A percentile compares a stretch with the other conserved stretches of the same genome.
These are phyloP conservation scores for Fusarium sp. DNA, from an alignment of 2,329 filamentous ascomycete genomes.

Conservation along the genomic window DNA sequence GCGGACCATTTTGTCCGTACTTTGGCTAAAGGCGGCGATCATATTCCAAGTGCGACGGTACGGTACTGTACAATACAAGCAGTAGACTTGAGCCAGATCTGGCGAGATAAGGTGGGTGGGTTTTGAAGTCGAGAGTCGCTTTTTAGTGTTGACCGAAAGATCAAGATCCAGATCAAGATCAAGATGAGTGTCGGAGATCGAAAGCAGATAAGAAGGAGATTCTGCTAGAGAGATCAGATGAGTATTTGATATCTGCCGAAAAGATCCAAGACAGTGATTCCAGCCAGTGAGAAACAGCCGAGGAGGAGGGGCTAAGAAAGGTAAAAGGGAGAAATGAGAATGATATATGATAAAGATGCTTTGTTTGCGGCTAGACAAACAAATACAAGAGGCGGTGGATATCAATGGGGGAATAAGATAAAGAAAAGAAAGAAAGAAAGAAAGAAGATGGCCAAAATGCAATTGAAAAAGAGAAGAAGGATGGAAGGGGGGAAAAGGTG, in stretches of 20 bases:
- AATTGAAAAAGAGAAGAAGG: not conserved
- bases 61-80: not conserved
- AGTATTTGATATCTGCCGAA: slow-evolving; percentile 38
- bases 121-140: not conserved
- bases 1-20: slow-evolving; percentile 23
- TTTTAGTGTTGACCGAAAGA: not conserved
- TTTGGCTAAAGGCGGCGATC: slow-evolving; percentile 27
- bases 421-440: not conserved
- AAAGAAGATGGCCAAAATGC: not conserved
- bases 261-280: slow-evolving; percentile 15
- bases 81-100: not conserved
- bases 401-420: not conserved
- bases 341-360: slow-evolving; percentile 2
- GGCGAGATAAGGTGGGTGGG: not conserved
- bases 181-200: slow-evolving; percentile 9
- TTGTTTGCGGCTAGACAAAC: not conserved
- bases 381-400: not conserved
- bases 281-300: slow-evolving; percentile 33
- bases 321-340: slow-evolving; percentile 7
- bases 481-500: not conserved
- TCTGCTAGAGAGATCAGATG: slow-evolving; percentile 36
- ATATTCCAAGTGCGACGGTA: slow-evolving; percentile 3
- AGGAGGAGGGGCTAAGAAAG: slow-evolving; percentile 21
- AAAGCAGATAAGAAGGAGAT: slow-evolving; percentile 22
- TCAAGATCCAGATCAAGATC: slow-evolving; percentile 13